Evolutionary conservation across 208 protist genomes (phyloP), one percentile per base, ranked within the genome.

Genomic region (Leishmania guyanensis): DNA sequence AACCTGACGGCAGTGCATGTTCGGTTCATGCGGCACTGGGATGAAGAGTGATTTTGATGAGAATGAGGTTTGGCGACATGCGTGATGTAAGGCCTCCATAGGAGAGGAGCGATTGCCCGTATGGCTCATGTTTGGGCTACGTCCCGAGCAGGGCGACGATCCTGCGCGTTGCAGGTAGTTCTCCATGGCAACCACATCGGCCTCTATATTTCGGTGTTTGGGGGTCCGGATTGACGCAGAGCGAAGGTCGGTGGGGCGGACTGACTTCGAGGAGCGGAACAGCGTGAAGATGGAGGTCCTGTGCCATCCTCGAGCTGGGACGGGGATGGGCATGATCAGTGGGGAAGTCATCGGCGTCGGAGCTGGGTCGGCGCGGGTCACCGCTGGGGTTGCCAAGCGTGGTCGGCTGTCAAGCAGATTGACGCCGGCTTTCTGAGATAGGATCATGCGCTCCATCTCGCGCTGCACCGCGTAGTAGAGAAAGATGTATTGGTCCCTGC

Each of bases 401-500:
- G 77, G 58, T 22, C 78, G 82, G 62, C 84, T 79, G 76, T 90
- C 80, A 17, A 94, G 82, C 22, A 94, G 76, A 80, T 93, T 88
- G 70, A 90, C 78, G 50, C 88, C 91, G 12, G 80, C 89, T 70
- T 94, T 86, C 39, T 86, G 84, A 9, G 91, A 94, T 16, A 94
- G 80, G 77, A 95, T 82, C 90, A 95, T 95, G 51, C 90, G 88
- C 71, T 94, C 88, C 90, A 95, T 95, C 82, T 95, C 92, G 70
- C 92, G 88, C 75, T 88, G 88, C 5, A 86, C 82, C 26, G 85
- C 84, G 79, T 92, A 95, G 87, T 94, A 93, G 66, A 96, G 87
- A 70, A 94, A 96, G 26, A 94, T 71, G 73, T 96, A 97, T 83
- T 97, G 94, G 73, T 95, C 91, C 82, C 93, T 95, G 58, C 90